Evolutionary conservation across 2,329 filamentous ascomycete genomes (phyloP).

Genomic region (Davidsoniella australis): DNA sequence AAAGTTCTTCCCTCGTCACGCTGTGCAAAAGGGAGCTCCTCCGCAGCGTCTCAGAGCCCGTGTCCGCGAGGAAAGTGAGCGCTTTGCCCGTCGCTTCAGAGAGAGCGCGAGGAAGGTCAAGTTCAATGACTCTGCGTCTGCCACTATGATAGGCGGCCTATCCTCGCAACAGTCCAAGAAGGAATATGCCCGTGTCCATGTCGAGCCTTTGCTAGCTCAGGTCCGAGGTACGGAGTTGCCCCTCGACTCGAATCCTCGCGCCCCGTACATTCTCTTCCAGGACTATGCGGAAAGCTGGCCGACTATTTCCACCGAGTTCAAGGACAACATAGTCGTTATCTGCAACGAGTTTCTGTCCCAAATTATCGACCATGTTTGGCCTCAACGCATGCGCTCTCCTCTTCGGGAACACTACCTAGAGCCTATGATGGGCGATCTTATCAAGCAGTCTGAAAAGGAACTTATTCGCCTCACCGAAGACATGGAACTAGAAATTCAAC

Average conservation of each 20-base stretch:
- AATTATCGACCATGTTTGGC: slow-evolving; percentile 33
- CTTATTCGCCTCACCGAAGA: slow-evolving; percentile 30
- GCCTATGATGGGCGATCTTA: slow-evolving; percentile 29
- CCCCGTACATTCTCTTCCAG: slow-evolving; percentile 36
- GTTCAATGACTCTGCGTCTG: slow-evolving; percentile 19
- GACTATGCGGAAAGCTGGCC: slow-evolving; percentile 36
- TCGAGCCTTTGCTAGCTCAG: slow-evolving; percentile 31
- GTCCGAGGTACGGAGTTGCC: slow-evolving; percentile 35
- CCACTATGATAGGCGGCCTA: slow-evolving; percentile 13
- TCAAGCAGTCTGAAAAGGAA: slow-evolving; percentile 30
- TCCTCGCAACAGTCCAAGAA: slow-evolving; percentile 25
- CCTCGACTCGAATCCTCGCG: slow-evolving; percentile 34
- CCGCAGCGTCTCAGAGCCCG: slow-evolving; percentile 34
- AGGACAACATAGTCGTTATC: slow-evolving; percentile 35
- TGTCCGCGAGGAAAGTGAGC: slow-evolving; percentile 33
- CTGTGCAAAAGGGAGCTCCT: slow-evolving; percentile 31
- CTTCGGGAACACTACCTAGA: slow-evolving; percentile 32
- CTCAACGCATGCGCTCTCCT: slow-evolving; percentile 32
- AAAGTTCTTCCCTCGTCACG: slow-evolving; percentile 32
- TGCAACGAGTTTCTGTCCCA: slow-evolving; percentile 36
- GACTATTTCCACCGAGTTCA: slow-evolving; percentile 33
- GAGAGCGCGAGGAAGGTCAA: slow-evolving; percentile 32
- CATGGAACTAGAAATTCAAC: slow-evolving; percentile 35
- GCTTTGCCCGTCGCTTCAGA: slow-evolving; percentile 30
- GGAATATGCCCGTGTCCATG: slow-evolving; percentile 30